Conservation (phyloP, 139 green algal genomes). For the Pleodorina starrii region DNA sequence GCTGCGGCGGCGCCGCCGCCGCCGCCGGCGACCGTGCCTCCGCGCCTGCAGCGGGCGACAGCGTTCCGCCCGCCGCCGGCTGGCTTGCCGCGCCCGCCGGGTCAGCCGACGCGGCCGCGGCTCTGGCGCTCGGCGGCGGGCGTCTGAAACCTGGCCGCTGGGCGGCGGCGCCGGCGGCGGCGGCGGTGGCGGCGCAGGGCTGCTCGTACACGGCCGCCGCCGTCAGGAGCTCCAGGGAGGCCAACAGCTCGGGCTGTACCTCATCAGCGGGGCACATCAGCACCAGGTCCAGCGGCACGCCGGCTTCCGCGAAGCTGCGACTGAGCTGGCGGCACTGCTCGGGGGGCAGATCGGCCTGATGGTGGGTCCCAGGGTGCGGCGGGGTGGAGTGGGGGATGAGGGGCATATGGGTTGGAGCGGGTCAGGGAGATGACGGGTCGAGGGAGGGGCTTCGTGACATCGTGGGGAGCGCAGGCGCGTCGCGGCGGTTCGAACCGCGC, state of each 20-base stretch:
- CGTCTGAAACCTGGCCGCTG: not conserved
- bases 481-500: too few relatives aligned
- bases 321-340: slow-evolving; percentile 45
- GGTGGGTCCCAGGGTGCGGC: too few relatives aligned
- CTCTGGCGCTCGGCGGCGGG: not conserved
- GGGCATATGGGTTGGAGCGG: too few relatives aligned
- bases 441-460: too few relatives aligned
- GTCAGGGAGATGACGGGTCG: too few relatives aligned
- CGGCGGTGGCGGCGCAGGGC: not conserved
- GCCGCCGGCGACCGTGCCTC: not conserved
- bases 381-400: too few relatives aligned
- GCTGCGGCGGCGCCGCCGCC: not conserved
- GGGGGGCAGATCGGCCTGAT: not conserved
- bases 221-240: slow-evolving; percentile 11
- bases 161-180: not conserved
- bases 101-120: not conserved
- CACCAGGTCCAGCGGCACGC: slow-evolving; percentile 21
- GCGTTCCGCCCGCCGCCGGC: not conserved
- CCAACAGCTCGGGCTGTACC: not conserved
- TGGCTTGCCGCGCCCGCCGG: not conserved
- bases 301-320: not conserved
- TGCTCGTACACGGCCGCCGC: not conserved
- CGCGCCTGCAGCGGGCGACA: not conserved
- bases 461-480: too few relatives aligned
- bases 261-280: not conserved